These are phyloP conservation scores for Solanum hybrid DNA, from an alignment of 305 asterid genomes.

Conservation along the genomic window DNA sequence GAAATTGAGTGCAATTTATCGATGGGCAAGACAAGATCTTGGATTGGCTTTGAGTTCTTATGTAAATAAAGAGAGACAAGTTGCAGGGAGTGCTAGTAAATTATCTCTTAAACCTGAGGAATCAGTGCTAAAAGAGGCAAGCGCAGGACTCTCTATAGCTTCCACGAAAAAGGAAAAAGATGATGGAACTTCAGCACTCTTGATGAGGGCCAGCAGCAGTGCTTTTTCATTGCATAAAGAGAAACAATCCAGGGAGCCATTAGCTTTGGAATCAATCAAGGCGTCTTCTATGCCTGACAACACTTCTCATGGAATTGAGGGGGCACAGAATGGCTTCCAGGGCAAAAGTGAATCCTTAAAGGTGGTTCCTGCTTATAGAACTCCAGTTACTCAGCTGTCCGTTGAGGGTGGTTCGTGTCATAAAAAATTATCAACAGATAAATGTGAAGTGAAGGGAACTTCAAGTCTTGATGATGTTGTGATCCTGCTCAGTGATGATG, in stretches of 20 bases:
- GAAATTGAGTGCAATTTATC: conserved; percentile 72
- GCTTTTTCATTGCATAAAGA: conserved; percentile 2
- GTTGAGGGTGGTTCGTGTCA: conserved; percentile 13
- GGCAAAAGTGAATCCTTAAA: conserved; percentile 19
- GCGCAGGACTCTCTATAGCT: conserved; percentile 9
- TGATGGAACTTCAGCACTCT: conserved; percentile 16
- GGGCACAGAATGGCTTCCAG: conserved; percentile 15
- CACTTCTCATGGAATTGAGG: conserved; percentile 22
- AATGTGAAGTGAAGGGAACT: conserved; percentile 20
- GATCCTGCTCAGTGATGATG: conserved; percentile 54
- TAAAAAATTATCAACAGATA: conserved; percentile 20
- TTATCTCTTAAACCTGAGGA: conserved; percentile 26
- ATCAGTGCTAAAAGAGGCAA: conserved; percentile 25
- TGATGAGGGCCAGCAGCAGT: neutral
- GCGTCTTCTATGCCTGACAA: conserved; percentile 14
- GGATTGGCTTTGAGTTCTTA: conserved; percentile 72
- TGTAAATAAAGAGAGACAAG: conserved; percentile 51
- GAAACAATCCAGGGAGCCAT: conserved; percentile 1
- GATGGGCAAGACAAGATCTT: conserved; percentile 84
- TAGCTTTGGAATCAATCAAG: conserved; percentile 42
- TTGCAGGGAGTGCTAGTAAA: conserved; percentile 27
- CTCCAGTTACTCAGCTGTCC: conserved; percentile 17
- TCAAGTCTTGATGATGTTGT: conserved; percentile 26
- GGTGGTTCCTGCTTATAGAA: conserved; percentile 19
- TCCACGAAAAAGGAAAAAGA: conserved; percentile 21